Base-by-base conservation (phyloP, 2,329 filamentous ascomycete genomes). In the Penicillium sp. region DNA sequence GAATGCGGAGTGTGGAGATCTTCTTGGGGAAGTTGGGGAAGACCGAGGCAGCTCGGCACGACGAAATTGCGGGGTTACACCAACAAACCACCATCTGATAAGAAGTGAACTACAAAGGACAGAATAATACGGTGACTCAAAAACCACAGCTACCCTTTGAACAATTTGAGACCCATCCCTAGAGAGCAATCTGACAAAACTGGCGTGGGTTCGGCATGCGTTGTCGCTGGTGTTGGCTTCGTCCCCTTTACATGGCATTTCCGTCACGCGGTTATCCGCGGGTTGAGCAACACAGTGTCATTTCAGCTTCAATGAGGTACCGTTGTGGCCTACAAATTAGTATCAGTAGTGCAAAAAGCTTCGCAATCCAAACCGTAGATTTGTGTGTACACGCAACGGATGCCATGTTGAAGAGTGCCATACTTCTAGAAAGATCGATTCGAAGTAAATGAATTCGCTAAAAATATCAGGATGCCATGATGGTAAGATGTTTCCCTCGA, bases 11-110 rank as follows among this genome's bases (percentile, higher is more conserved):
- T 28, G 22, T 42, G 44, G 22, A 42, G 45, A 40, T 9, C n/a
- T n/a, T n/a, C 9, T 30, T 49, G 47, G 44, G 28, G 35, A 49
- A 58, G 44, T 22, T 22, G 49, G 56, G 19, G 35, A 24, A 45
- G 42, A 26, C 65, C 65, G 65, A 66, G 65, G 65, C 60, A 57
- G 53, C 62, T 66, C 65, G 65, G 65, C 55, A 47, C 38, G 40
- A 15, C 30, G 24, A 59, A 56, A 59, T 53, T 66, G 65, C 65
- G 65, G 65, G 65, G 65, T 63, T 62, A 17, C 17, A 53, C 53
- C 12, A 26, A 24, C 17, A n/a, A 22, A 26, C 15, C 37, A 42
- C 35, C 45, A 53, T 53, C 49, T 47, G 49, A 45, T 53, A 53
- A n/a, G 19, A 49, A 30, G 7, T 1, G 24, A 17, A 15, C 4